phyloP scores from a whole-genome alignment of 768 basidiomycete genomes.

The Mycena haematopus region DNA sequence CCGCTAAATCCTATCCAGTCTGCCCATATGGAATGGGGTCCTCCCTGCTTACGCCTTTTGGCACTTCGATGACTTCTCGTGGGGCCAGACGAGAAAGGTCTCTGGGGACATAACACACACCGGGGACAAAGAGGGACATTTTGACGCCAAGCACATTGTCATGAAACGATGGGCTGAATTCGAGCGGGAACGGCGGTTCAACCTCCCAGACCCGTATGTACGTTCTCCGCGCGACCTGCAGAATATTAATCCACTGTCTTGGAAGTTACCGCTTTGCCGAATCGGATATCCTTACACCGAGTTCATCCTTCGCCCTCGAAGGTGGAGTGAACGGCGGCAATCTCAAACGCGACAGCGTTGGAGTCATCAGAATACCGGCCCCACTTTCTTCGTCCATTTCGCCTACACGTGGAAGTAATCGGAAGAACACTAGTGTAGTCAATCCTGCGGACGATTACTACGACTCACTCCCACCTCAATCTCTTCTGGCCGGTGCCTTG shows the following conservation, averaged over 20 bases:
- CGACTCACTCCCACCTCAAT: slow-evolving; percentile 7
- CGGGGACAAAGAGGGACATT: slow-evolving; percentile 81
- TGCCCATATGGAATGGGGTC: slow-evolving; percentile 97
- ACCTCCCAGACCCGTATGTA: background rate
- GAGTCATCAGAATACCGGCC: background rate
- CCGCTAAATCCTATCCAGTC: slow-evolving; percentile 76
- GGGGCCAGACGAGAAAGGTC: slow-evolving; percentile 76
- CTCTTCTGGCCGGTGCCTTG: background rate
- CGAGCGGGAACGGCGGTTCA: slow-evolving; percentile 63
- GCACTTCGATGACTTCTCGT: slow-evolving; percentile 99
- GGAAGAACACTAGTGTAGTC: background rate
- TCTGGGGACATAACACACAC: slow-evolving; percentile 54
- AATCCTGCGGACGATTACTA: slow-evolving; percentile 2
- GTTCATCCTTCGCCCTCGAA: slow-evolving; percentile 14
- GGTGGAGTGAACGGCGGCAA: background rate
- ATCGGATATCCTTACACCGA: slow-evolving; percentile 43
- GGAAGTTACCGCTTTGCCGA: slow-evolving; percentile 52
- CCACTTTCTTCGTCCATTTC: slow-evolving; percentile 10
- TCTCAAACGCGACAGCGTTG: background rate
- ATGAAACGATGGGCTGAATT: slow-evolving; percentile 90
- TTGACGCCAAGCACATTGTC: slow-evolving; percentile 78
- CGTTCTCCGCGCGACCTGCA: background rate
- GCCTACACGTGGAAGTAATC: background rate
- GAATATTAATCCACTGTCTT: background rate
- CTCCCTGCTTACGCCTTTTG: slow-evolving; percentile 95